Evolutionary conservation across 164 flowering plant species (phyloP).

Genomic region (Liquidambar formosana): DNA sequence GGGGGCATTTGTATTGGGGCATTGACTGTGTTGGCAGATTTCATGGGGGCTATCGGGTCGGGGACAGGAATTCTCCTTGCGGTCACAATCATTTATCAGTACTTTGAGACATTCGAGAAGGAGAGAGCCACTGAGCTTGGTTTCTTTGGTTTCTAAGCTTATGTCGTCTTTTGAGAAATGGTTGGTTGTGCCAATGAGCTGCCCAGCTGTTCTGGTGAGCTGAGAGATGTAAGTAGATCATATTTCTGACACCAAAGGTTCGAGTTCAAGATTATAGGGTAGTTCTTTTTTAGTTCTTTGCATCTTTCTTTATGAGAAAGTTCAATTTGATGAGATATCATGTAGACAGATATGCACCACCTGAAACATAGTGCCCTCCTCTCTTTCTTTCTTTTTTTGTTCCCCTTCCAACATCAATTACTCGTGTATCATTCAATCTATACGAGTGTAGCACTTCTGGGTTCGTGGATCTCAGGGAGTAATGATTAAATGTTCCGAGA

Average conservation of each 20-base stretch:
- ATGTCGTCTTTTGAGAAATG: not conserved
- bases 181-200: conserved; percentile 7
- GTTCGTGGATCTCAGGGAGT: too few relatives aligned
- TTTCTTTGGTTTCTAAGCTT: conserved; percentile 44
- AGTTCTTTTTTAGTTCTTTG: conserved; percentile 4
- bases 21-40: conserved; percentile 67
- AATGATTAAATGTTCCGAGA: too few relatives aligned
- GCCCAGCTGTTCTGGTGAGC: conserved; percentile 14
- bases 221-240: conserved; percentile 19
- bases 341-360: not conserved
- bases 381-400: not conserved
- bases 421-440: not conserved
- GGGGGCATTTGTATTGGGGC: conserved; percentile 80
- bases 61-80: conserved; percentile 74
- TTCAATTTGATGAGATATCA: not conserved
- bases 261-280: not conserved
- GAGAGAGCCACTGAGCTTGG: conserved; percentile 69
- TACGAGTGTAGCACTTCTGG: too few relatives aligned
- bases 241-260: too few relatives aligned
- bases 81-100: conserved; percentile 66
- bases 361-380: not conserved
- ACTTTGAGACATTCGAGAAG: conserved; percentile 76
- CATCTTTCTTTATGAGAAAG: not conserved
- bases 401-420: not conserved
- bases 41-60: conserved; percentile 78